Conservation (phyloP, 352 stramenopile genomes). For the Discostella stelligera region DNA sequence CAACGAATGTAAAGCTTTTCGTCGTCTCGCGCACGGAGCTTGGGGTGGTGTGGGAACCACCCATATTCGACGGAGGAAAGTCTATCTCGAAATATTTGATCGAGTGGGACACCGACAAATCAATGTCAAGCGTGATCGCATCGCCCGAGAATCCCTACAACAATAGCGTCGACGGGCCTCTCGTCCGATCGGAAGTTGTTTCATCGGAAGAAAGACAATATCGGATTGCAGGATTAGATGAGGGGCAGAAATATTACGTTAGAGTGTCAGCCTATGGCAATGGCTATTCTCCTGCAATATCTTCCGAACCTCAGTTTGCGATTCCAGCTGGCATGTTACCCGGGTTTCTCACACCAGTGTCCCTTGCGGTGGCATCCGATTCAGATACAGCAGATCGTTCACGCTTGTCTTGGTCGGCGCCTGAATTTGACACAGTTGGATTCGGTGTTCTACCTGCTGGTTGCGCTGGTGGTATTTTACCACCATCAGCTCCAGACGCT, state of each 20-base stretch:
- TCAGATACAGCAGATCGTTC: constrained; percentile 56
- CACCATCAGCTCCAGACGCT: constrained; percentile 86
- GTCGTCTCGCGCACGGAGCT: constrained; percentile 76
- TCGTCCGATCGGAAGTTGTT: constrained; percentile 56
- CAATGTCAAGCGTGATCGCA: constrained; percentile 40
- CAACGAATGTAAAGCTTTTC: constrained; percentile 48
- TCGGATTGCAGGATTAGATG: constrained; percentile 84
- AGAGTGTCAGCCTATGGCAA: constrained; percentile 89
- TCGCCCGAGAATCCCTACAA: constrained; percentile 52
- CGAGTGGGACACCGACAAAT: constrained; percentile 87
- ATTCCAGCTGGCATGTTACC: constrained; percentile 38
- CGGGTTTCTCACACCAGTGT: constrained; percentile 58
- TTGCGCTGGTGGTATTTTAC: constrained; percentile 45
- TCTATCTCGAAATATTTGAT: constrained; percentile 83
- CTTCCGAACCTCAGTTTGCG: constrained; percentile 42
- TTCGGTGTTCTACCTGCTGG: constrained; percentile 48
- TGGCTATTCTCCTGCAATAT: constrained; percentile 85
- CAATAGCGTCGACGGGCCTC: constrained; percentile 42
- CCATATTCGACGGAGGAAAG: constrained; percentile 66
- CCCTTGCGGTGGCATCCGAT: constrained; percentile 58
- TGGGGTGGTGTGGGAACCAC: constrained; percentile 74
- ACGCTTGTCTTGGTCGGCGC: constrained; percentile 52
- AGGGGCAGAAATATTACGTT: constrained; percentile 88
- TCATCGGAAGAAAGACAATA: constrained; percentile 62
- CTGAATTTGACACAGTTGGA: constrained; percentile 51